Conservation (phyloP, 306 rosid genomes). For the Vigna unguiculata region DNA sequence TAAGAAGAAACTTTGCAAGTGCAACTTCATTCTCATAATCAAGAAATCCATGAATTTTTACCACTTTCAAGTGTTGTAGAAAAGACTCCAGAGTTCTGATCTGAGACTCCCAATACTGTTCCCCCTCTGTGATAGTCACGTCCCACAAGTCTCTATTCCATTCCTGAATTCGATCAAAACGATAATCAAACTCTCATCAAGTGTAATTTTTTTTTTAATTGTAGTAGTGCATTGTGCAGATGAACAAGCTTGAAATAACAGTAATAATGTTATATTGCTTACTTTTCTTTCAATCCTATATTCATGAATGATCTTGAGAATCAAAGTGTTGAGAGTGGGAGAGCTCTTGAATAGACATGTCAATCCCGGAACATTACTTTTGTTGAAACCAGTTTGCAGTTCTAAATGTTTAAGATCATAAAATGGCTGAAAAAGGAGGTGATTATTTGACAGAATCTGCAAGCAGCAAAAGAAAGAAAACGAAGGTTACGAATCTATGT, state of each 20-base stretch:
- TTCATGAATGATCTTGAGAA: constrained; percentile 61
- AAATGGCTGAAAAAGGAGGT: constrained; percentile 64
- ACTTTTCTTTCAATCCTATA: constrained; percentile 66
- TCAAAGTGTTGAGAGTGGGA: constrained; percentile 63
- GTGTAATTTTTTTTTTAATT: too few species aligned
- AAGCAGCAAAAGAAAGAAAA: constrained; percentile 43
- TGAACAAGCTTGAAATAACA: constrained; percentile 1
- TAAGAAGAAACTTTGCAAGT: constrained; percentile 73
- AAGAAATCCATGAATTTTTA: constrained; percentile 69
- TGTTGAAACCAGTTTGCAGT: constrained; percentile 67
- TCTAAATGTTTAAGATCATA: constrained; percentile 66
- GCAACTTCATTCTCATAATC: constrained; percentile 83
- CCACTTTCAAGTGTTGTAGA: constrained; percentile 66
- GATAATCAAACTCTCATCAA: constrained; percentile 24
- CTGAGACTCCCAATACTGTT: constrained; percentile 81
- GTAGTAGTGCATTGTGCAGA: not conserved
- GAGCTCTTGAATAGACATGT: constrained; percentile 70
- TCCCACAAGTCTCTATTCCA: constrained; percentile 86
- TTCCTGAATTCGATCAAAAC: constrained; percentile 48
- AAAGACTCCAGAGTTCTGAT: constrained; percentile 56
- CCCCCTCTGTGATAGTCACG: constrained; percentile 61
- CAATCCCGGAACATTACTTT: constrained; percentile 65
- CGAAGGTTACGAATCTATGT: not conserved
- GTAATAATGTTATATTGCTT: constrained; percentile 33
- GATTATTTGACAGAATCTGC: constrained; percentile 77